Evolutionary conservation across 345 rosid genomes (phyloP), one percentile per base, ranked within the genome.

Genomic region (Eucalyptus polybractea): DNA sequence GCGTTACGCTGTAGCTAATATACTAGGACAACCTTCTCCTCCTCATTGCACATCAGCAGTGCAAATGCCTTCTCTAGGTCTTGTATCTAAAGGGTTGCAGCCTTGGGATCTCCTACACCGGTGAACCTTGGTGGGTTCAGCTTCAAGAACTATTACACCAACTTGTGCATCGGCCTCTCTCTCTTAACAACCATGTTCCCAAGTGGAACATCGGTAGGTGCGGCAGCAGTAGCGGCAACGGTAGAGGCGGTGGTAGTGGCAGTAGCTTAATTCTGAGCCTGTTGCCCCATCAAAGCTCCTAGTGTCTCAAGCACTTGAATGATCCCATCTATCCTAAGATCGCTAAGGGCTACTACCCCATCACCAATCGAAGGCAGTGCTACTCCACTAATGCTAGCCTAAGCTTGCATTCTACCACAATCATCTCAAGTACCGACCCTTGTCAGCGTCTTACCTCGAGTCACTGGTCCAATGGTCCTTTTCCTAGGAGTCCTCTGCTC

Each of bases 1-100:
- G 0, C 8, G 1, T 16, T 51, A 16, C 0, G 4, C 2, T 16
- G 3, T 0, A 51, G 0, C 8, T 6, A 2, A 51, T 51, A 51
- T 16, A 51, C 40, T 0, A 51, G 0, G 8, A 51, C 21, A 51
- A 51, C 21, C 21, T 6, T 51, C 21, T 51, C 54, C 1, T 16
- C 21, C 8, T 51, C 21, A 16, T 6, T 51, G 2, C 21, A 51
- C 54, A 51, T 16, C 21, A 51, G 0, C 0, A 16, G 0, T 16
- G 54, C 54, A 51, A 51, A 51, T 0, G 21, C 21, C 21, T 51
- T 51, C 54, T 51, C 21, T 16, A 51, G 4, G 21, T 51, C 8
- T 51, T 51, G 8, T 16, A 51, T 16, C 21, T 16, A 51, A 0
- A 51, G 21, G 7, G 4, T 51, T 51, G 21, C 1, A 51, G 0